A percentile compares a stretch with the other conserved stretches of the same genome.
phyloP scores from a whole-genome alignment of 2,329 filamentous ascomycete genomes.

The Alternaria ventricosa region DNA sequence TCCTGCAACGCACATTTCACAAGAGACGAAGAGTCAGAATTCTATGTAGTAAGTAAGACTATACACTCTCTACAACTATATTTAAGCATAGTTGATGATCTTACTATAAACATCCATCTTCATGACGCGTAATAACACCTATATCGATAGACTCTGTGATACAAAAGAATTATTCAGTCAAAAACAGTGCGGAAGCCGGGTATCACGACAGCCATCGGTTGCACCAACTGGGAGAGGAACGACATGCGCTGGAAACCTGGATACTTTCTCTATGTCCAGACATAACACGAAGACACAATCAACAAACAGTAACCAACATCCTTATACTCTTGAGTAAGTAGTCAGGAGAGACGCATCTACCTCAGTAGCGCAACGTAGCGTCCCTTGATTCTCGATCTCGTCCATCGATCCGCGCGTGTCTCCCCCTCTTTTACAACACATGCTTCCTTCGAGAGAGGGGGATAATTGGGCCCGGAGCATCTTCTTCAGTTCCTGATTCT shows the following conservation, averaged over 20 bases:
- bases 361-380: neutral
- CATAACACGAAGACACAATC: neutral
- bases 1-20: neutral
- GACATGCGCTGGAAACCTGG: neutral
- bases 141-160: accelerated
- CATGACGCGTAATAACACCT: too few species aligned
- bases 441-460: neutral
- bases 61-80: too few species aligned
- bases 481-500: neutral
- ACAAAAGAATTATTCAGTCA: neutral
- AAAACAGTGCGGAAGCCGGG: neutral
- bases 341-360: neutral
- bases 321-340: accelerated
- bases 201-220: neutral
- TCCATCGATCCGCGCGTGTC: neutral
- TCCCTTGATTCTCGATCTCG: neutral
- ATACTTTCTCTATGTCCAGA: neutral
- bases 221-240: neutral
- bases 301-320: neutral
- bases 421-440: neutral
- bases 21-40: neutral
- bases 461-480: neutral
- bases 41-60: neutral
- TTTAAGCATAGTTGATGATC: too few species aligned
- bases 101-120: too few species aligned